A percentile compares a stretch with the other conserved stretches of the same genome.
Conservation (phyloP, 495 filamentous ascomycete genomes). For the Neurospora hispaniola region DNA sequence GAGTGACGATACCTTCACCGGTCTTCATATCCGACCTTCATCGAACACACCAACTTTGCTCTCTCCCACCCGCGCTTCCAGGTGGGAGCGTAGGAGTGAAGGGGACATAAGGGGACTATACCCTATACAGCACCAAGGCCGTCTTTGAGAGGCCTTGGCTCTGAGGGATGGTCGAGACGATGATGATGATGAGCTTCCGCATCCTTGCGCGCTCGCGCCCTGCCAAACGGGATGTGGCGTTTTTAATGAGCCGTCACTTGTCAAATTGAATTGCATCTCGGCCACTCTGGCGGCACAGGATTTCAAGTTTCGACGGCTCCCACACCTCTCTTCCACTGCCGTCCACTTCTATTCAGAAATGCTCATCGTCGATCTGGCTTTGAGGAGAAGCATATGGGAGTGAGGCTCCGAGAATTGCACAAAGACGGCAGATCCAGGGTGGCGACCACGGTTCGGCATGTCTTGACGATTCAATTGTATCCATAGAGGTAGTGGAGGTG, state of each 20-base stretch:
- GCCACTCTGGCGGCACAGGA: slow-evolving; percentile 4
- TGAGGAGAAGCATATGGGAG: not conserved
- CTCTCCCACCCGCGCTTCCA: slow-evolving; percentile 2
- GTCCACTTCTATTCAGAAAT: not conserved
- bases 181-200: slow-evolving; percentile 10
- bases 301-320: slow-evolving; percentile 3
- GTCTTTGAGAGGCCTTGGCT: not conserved
- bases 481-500: not conserved
- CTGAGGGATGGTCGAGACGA: not conserved
- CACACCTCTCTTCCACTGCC: not conserved
- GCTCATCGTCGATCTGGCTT: not conserved
- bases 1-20: slow-evolving; percentile 12
- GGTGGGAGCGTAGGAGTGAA: not conserved
- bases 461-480: not conserved
- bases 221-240: slow-evolving; percentile 11
- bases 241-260: slow-evolving; percentile 5
- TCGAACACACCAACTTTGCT: slow-evolving; percentile 16
- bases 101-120: not conserved
- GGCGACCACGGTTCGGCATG: not conserved
- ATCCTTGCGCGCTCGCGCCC: slow-evolving; percentile 18
- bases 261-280: not conserved
- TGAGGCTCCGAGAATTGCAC: not conserved
- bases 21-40: slow-evolving; percentile 15
- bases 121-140: not conserved
- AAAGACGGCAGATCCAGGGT: not conserved